Evolutionary conservation across 1,284 basidiomycete species (phyloP).

Genomic region (Peniophora sp.): DNA sequence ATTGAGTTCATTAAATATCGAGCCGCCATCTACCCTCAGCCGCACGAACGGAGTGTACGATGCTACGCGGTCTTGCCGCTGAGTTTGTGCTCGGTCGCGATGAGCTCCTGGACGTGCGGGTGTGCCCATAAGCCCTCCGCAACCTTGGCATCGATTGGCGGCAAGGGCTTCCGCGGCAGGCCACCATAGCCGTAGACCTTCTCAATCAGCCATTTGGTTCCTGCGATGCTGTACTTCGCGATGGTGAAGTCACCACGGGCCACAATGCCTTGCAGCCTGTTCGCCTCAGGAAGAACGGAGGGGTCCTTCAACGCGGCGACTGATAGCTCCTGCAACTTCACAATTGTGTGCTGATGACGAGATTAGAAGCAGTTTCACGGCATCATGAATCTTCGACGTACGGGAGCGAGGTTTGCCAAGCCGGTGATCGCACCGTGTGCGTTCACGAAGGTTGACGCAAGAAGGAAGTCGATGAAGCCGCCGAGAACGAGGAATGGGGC

Average conservation of each 20-base stretch:
- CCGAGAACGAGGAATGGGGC: conserved; percentile 60
- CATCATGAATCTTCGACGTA: conserved; percentile 24
- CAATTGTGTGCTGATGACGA: conserved; percentile 44
- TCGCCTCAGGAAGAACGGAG: conserved; percentile 61
- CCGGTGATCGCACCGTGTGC: conserved; percentile 54
- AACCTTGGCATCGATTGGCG: conserved; percentile 46
- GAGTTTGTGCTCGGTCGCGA: conserved; percentile 59
- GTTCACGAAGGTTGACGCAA: conserved; percentile 36
- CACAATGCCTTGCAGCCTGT: conserved; percentile 70
- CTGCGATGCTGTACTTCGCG: conserved; percentile 70
- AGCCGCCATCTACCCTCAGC: too few relatives aligned
- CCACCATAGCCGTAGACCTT: conserved; percentile 75
- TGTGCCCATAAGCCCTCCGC: conserved; percentile 62
- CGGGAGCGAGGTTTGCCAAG: conserved; percentile 61
- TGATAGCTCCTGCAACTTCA: conserved; percentile 57
- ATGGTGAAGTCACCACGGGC: conserved; percentile 78
- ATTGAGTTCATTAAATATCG: too few relatives aligned
- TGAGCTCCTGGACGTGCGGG: conserved; percentile 57
- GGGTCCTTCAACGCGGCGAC: conserved; percentile 44
- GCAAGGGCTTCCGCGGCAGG: conserved; percentile 66
- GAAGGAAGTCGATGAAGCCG: conserved; percentile 49
- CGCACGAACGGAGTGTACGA: neutral
- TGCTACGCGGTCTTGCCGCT: conserved; percentile 25
- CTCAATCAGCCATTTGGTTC: conserved; percentile 75
- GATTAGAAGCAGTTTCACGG: conserved; percentile 4